These are phyloP conservation scores for Kazachstania sp. DNA, from an alignment of 1,139 yeast species.

Conservation along the genomic window DNA sequence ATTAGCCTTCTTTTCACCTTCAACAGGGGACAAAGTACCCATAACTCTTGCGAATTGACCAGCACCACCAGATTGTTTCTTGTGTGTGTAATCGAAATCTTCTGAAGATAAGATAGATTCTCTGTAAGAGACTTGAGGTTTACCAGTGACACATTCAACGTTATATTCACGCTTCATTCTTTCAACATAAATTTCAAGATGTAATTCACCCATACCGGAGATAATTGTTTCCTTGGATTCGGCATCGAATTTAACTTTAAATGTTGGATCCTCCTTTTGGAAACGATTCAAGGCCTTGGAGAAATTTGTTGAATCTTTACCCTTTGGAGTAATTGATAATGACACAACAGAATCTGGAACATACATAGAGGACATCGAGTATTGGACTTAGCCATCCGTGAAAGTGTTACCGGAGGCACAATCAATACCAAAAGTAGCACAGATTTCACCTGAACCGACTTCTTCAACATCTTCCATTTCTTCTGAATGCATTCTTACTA, in stretches of 20 bases:
- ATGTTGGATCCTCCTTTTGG: slow-evolving; percentile 98
- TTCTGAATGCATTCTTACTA: slow-evolving; percentile 97
- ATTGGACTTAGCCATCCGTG: slow-evolving; percentile 68
- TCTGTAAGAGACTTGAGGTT: slow-evolving; percentile 96
- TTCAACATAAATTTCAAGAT: slow-evolving; percentile 92
- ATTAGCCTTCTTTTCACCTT: slow-evolving; percentile 45
- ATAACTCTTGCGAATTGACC: slow-evolving; percentile 98
- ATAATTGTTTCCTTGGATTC: slow-evolving; percentile 95
- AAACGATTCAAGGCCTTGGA: slow-evolving; percentile 95
- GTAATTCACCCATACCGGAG: slow-evolving; percentile 98
- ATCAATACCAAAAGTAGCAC: slow-evolving; percentile 98
- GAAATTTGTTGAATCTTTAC: slow-evolving; percentile 72
- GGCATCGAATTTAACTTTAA: slow-evolving; percentile 79
- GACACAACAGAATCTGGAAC: slow-evolving; percentile 98
- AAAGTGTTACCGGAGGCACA: slow-evolving; percentile 99
- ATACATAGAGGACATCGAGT: slow-evolving; percentile 94
- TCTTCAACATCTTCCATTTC: slow-evolving; percentile 98
- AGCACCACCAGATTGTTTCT: slow-evolving; percentile 98
- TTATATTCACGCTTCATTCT: slow-evolving; percentile 97
- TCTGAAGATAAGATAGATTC: slow-evolving; percentile 75
- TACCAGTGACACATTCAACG: slow-evolving; percentile 91
- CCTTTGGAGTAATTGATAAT: slow-evolving; percentile 77
- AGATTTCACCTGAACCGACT: slow-evolving; percentile 95
- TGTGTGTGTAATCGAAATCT: slow-evolving; percentile 88
- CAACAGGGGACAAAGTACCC: slow-evolving; percentile 66